Conservation (phyloP, 1,284 basidiomycete genomes). For the Marasmius tenuissimus region DNA sequence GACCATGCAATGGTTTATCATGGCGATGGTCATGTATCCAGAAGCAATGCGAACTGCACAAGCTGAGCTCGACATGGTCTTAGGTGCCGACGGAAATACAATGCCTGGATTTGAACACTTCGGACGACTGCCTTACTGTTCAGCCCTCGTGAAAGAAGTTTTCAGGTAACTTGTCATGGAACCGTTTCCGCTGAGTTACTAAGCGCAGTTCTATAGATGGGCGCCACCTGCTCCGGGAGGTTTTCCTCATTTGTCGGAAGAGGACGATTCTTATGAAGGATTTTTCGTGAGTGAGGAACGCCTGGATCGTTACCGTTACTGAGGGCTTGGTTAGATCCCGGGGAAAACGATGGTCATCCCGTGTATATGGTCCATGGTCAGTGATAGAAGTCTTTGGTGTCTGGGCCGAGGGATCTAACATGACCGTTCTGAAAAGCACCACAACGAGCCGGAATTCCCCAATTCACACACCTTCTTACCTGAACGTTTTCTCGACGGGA, state of each 20-base stretch:
- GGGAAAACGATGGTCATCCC: background rate
- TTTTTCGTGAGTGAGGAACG: background rate
- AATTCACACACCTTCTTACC: background rate
- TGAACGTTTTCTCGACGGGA: background rate
- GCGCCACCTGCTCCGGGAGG: constrained; percentile 17
- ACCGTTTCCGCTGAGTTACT: no score
- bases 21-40: no score
- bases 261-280: constrained; percentile 14
- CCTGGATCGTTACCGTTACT: no score
- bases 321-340: background rate
- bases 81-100: no score
- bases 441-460: background rate
- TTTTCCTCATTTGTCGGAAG: constrained; percentile 17
- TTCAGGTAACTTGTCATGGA: no score
- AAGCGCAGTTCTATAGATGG: no score
- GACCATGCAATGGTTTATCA: no score
- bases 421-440: background rate
- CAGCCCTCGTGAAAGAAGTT: no score
- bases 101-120: no score
- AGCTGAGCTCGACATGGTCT: no score
- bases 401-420: background rate
- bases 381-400: background rate
- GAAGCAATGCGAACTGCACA: no score
- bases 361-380: background rate
- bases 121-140: no score